Evolutionary conservation across 1,284 basidiomycete species (phyloP).

Genomic region (Takashimella koratensis): DNA sequence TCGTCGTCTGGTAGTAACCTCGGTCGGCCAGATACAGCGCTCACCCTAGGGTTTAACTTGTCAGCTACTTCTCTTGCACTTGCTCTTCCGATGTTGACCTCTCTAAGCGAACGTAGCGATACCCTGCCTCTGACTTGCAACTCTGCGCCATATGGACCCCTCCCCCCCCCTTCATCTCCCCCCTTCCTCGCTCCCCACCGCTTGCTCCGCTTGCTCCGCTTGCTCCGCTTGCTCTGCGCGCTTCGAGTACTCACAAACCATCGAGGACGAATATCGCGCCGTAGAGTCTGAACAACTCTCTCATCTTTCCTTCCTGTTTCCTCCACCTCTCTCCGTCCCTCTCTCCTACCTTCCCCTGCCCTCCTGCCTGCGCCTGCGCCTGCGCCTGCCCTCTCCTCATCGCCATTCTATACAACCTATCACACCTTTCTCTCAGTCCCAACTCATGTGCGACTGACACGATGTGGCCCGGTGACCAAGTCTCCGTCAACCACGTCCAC

Average conservation of each 20-base stretch:
- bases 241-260: neutral
- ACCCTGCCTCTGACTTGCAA: too few relatives aligned
- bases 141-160: too few relatives aligned
- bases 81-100: too few relatives aligned
- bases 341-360: neutral
- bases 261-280: slow-evolving; percentile 1
- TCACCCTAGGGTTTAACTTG: neutral
- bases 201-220: too few relatives aligned
- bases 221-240: neutral
- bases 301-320: neutral
- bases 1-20: slow-evolving; percentile 1
- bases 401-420: slow-evolving; percentile 1
- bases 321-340: neutral
- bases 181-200: too few relatives aligned
- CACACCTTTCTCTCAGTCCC: slow-evolving; percentile 1
- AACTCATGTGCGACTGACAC: slow-evolving; percentile 8
- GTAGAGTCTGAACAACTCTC: slow-evolving; percentile 1
- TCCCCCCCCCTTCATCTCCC: too few relatives aligned
- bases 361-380: neutral
- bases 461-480: slow-evolving; percentile 4
- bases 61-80: too few relatives aligned
- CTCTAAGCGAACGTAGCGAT: too few relatives aligned
- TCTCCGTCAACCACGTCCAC: slow-evolving; percentile 7
- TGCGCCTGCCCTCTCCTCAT: neutral
- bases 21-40: slow-evolving; percentile 5